phyloP scores from a whole-genome alignment of 345 rosid genomes.

The Tarenaya hassleriana region DNA sequence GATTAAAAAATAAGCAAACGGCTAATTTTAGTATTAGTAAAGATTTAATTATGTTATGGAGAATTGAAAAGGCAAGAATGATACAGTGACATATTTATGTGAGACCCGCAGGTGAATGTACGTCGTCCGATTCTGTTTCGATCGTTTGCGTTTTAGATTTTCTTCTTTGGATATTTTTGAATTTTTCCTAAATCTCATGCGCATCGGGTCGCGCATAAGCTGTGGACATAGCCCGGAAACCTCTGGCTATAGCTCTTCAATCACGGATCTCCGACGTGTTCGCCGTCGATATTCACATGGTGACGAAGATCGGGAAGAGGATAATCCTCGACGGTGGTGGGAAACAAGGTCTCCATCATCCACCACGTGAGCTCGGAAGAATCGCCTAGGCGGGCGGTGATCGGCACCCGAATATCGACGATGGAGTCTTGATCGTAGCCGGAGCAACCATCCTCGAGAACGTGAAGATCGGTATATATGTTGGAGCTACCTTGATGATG shows the following conservation, averaged over 20 bases:
- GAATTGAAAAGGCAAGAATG: no score
- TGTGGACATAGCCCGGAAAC: constrained; percentile 75
- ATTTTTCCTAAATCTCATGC: constrained; percentile 45
- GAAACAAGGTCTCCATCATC: constrained; percentile 84
- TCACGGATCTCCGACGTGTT: constrained; percentile 92
- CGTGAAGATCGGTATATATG: constrained; percentile 45
- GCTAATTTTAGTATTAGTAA: no score
- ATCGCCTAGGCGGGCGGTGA: constrained; percentile 73
- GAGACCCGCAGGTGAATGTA: constrained; percentile 64
- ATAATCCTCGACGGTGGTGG: constrained; percentile 78
- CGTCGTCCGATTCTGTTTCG: constrained; percentile 1
- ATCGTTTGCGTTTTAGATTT: no score
- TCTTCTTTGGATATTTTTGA: neutral
- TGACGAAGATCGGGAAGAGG: constrained; percentile 84
- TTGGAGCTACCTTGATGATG: no score
- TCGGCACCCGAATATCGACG: constrained; percentile 91
- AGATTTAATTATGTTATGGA: no score
- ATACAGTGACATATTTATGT: no score
- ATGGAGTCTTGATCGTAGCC: constrained; percentile 89
- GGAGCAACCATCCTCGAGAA: constrained; percentile 88
- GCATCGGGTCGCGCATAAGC: constrained; percentile 81
- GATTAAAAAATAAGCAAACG: no score
- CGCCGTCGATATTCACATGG: constrained; percentile 92
- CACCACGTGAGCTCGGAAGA: constrained; percentile 92
- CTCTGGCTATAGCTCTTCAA: constrained; percentile 84